Percentiles rank a stretch among this genome's conserved stretches.
Conservation (phyloP, 2,329 filamentous ascomycete species). For the Xylaria sp. region DNA sequence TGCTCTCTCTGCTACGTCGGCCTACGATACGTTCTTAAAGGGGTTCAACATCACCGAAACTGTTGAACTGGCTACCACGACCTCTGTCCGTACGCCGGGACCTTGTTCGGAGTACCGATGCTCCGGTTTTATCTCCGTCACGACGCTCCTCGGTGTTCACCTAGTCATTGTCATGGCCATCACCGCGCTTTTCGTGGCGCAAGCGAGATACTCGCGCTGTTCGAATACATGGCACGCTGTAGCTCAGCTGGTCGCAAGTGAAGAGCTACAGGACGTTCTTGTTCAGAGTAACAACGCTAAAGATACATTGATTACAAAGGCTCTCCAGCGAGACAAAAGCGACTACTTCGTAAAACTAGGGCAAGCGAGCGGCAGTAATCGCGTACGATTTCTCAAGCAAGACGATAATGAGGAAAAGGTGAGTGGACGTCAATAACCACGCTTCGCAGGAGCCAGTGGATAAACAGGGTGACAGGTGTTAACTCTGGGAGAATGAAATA, state of each 20-base stretch:
- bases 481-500: background rate
- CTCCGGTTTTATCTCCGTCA: constrained; percentile 24
- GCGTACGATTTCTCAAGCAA: constrained; percentile 19
- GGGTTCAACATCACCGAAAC: constrained; percentile 1
- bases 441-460: background rate
- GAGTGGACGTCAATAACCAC: background rate
- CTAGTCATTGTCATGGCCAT: constrained; percentile 8
- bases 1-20: background rate
- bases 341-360: constrained; percentile 22
- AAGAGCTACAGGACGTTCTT: constrained; percentile 17
- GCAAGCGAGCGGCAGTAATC: background rate
- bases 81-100: constrained; percentile 12
- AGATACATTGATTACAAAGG: constrained; percentile 2
- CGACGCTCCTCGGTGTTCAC: constrained; percentile 14
- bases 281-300: constrained; percentile 14
- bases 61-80: constrained; percentile 3
- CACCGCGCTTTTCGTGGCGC: constrained; percentile 10
- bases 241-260: constrained; percentile 19
- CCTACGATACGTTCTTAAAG: constrained; percentile 2
- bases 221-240: constrained; percentile 30
- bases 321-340: background rate
- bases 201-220: constrained; percentile 27
- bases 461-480: background rate
- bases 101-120: constrained; percentile 25
- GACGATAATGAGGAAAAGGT: background rate